Percentiles rank a stretch among this genome's conserved stretches.
Conservation (phyloP, 306 rosid genomes). For the Prunus armeniaca region DNA sequence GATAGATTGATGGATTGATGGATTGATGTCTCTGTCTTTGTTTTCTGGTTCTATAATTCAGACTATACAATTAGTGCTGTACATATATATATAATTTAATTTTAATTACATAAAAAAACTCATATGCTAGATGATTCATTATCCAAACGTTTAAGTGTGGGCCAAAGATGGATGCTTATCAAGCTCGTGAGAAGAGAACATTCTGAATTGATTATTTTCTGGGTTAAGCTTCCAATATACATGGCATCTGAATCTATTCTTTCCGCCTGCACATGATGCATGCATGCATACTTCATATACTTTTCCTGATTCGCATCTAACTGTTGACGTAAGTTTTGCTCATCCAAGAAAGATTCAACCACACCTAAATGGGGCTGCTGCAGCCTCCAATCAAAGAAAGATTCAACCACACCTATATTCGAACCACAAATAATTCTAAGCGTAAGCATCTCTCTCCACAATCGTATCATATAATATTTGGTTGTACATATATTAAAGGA, state of each 20-base stretch:
- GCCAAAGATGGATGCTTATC: background rate
- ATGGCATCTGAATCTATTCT: background rate
- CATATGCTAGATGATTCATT: background rate
- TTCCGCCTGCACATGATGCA: background rate
- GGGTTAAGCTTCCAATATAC: background rate
- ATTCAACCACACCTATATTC: background rate
- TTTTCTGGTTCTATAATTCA: background rate
- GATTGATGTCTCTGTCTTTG: too few relatives aligned
- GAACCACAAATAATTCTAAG: too few relatives aligned
- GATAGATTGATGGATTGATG: too few relatives aligned
- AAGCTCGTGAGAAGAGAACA: background rate
- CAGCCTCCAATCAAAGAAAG: background rate
- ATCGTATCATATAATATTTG: too few relatives aligned
- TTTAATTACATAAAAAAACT: background rate
- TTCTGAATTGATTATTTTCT: background rate
- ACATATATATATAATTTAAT: background rate
- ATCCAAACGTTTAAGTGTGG: background rate
- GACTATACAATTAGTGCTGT: background rate
- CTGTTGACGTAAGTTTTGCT: background rate
- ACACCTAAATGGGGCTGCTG: background rate
- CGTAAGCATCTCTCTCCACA: too few relatives aligned
- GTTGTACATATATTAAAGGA: too few relatives aligned
- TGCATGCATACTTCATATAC: background rate
- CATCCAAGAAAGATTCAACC: background rate
- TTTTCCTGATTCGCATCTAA: background rate